Evolutionary conservation across 2,329 filamentous ascomycete genomes (phyloP), one percentile per base, ranked within the genome.

Genomic region (Trichoderma citrinoviride): DNA sequence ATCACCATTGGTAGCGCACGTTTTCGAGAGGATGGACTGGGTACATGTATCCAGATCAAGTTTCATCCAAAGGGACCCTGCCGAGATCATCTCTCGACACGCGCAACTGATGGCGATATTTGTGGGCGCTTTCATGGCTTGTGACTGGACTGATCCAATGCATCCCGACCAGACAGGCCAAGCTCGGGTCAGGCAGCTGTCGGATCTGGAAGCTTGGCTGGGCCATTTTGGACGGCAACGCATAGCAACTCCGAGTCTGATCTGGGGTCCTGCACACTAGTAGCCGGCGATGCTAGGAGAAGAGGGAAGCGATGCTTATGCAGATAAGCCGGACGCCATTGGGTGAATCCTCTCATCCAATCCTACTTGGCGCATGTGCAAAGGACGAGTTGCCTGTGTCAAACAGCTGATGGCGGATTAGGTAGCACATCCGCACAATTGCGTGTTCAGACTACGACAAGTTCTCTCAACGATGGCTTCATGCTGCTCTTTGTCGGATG

Each of bases 21-120:
- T 88, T 82, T 62, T 90, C 84, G 21, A 97, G 83, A 73, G 96
- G 86, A 77, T 96, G 87, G 21, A 92, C 91, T 7, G 73, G 92
- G 85, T 73, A 97, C 97, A 72, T 96, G 91, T 69, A 82, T 82
- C 76, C 97, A 97, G 23, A 88, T 94, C 77, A 95, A 97, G 55
- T 77, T 79, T 68, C 90, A 73, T 87, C 81, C n/a, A n/a, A 7
- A 87, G 82, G 2, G 82, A 79, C 15, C 67, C 67, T 21, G 65
- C 47, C 7, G 25, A 67, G 69, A 74, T 75, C 60, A 82, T 85
- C 71, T 85, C 83, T n/a, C 72, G 44, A 85, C 82, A 66, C 82
- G 66, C 83, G 86, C 3, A 71, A n/a, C 70, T 37, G 76, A 72
- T 91, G 87, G 1, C 92, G 92, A 71, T 90, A 82, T 67, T 79